Evolutionary conservation across 345 rosid genomes (phyloP).

Genomic region (Citrus unshiu): DNA sequence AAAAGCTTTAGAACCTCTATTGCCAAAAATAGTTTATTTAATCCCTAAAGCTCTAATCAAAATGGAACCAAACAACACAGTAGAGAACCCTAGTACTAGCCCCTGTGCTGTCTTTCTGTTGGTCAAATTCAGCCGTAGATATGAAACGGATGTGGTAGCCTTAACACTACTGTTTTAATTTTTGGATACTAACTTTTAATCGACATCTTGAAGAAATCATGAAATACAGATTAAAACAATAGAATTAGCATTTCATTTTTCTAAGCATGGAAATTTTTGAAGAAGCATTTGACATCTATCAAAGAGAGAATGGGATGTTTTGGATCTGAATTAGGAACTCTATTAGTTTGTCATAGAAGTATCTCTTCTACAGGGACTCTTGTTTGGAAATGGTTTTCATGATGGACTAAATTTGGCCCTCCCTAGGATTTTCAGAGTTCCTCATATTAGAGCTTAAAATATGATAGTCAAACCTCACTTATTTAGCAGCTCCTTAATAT

Average conservation of each 20-base stretch:
- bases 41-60: too few relatives aligned
- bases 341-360: neutral
- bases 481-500: neutral
- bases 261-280: neutral
- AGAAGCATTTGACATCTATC: neutral
- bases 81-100: neutral
- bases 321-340: neutral
- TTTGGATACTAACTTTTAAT: too few relatives aligned
- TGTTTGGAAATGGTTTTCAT: neutral
- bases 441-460: neutral
- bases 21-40: too few relatives aligned
- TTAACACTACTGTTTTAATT: too few relatives aligned
- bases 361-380: neutral
- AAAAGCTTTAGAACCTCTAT: too few relatives aligned
- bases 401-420: neutral
- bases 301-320: neutral
- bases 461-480: neutral
- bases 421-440: neutral
- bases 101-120: neutral
- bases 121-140: neutral
- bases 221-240: too few relatives aligned
- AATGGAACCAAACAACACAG: too few relatives aligned
- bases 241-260: neutral
- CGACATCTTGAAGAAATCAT: too few relatives aligned
- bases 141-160: too few relatives aligned